A percentile compares a stretch with the other conserved stretches of the same genome.
These are phyloP conservation scores for Russula olivacea DNA, from an alignment of 768 basidiomycete species.

Conservation along the genomic window DNA sequence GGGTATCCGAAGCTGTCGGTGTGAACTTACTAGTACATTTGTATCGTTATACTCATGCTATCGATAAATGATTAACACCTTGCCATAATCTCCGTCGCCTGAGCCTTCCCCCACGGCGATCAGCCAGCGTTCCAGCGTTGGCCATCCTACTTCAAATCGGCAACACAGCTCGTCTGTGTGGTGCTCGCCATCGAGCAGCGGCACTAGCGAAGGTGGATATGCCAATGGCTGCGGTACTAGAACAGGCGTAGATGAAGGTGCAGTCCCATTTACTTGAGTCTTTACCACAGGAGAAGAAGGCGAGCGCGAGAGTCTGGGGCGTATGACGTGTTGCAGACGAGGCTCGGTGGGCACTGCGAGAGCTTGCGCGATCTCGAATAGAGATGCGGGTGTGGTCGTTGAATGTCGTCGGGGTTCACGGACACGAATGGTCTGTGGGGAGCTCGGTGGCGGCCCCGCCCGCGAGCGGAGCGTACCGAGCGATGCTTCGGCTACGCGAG, in stretches of 20 bases:
- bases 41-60: constrained; percentile 33
- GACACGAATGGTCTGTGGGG: constrained; percentile 3
- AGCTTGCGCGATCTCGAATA: constrained; percentile 25
- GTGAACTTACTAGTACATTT: not conserved
- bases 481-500: constrained; percentile 21
- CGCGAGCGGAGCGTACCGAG: constrained; percentile 20
- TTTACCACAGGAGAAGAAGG: constrained; percentile 48
- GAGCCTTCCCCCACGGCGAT: constrained; percentile 51
- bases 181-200: constrained; percentile 80
- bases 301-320: constrained; percentile 50
- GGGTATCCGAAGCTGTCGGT: not conserved
- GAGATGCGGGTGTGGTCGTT: constrained; percentile 9
- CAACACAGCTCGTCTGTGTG: constrained; percentile 89
- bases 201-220: constrained; percentile 53
- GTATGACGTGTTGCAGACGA: constrained; percentile 24
- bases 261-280: constrained; percentile 29
- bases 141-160: constrained; percentile 79
- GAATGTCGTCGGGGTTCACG: constrained; percentile 21
- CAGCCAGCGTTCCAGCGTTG: constrained; percentile 69
- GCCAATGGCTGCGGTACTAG: constrained; percentile 27
- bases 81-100: constrained; percentile 63
- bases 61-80: constrained; percentile 72
- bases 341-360: constrained; percentile 8
- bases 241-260: constrained; percentile 7
- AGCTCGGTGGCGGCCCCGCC: not conserved